Percentiles rank a stretch among this genome's conserved stretches.
Conservation (phyloP, 495 filamentous ascomycete genomes). For the Penicillium daleae region DNA sequence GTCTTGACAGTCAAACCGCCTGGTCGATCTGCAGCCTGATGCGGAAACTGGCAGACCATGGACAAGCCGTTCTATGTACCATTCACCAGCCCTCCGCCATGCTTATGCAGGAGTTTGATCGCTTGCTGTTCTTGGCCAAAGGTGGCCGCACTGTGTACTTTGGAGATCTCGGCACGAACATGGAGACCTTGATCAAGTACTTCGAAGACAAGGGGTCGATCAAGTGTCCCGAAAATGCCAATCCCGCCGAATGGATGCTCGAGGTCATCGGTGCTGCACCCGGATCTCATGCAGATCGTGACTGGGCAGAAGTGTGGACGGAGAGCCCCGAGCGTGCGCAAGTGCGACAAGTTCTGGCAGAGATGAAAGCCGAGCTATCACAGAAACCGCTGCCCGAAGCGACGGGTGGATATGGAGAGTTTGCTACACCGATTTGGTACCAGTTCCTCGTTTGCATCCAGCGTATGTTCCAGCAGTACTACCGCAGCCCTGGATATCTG, state of each 20-base stretch:
- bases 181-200: slow-evolving; percentile 68
- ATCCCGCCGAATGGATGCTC: slow-evolving; percentile 90
- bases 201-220: slow-evolving; percentile 74
- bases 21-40: slow-evolving; percentile 82
- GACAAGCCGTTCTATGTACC: slow-evolving; percentile 90
- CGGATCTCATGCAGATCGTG: slow-evolving; percentile 68
- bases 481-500: slow-evolving; percentile 85
- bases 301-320: slow-evolving; percentile 83
- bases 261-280: slow-evolving; percentile 88
- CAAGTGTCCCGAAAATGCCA: slow-evolving; percentile 69
- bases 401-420: slow-evolving; percentile 46
- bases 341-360: slow-evolving; percentile 67
- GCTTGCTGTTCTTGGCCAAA: slow-evolving; percentile 75
- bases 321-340: slow-evolving; percentile 66
- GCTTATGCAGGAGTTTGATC: slow-evolving; percentile 91
- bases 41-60: slow-evolving; percentile 78
- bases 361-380: slow-evolving; percentile 59
- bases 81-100: slow-evolving; percentile 95
- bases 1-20: slow-evolving; percentile 66
- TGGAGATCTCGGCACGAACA: slow-evolving; percentile 79
- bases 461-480: slow-evolving; percentile 86
- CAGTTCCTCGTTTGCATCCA: slow-evolving; percentile 53
- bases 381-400: slow-evolving; percentile 44
- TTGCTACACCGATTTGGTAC: slow-evolving; percentile 52
- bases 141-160: slow-evolving; percentile 79